Percentiles rank a stretch among this genome's conserved stretches.
phyloP scores from a whole-genome alignment of 208 protist genomes.

The Wallacemonas sp. region DNA sequence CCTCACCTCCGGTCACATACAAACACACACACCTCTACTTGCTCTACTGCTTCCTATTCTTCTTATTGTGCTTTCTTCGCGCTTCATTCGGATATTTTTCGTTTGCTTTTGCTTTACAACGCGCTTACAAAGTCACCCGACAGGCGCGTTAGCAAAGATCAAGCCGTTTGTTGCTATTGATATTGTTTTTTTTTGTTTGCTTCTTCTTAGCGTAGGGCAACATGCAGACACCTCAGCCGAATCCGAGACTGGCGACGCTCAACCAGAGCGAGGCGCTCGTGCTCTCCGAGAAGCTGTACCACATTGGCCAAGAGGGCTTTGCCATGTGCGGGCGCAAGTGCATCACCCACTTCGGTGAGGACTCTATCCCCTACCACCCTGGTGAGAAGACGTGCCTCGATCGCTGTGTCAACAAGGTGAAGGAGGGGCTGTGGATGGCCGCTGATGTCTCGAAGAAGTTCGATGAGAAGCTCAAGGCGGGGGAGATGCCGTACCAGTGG shows the following conservation, averaged over 20 bases:
- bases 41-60: no score
- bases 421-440: constrained; percentile 62
- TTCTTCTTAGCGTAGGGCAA: not conserved
- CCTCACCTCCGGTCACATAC: no score
- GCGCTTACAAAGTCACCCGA: no score
- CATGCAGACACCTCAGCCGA: constrained; percentile 69
- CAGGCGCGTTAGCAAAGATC: no score
- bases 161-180: no score
- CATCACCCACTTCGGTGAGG: constrained; percentile 79
- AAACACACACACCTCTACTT: no score
- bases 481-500: constrained; percentile 80
- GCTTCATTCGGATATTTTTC: no score
- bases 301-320: constrained; percentile 65
- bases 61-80: no score
- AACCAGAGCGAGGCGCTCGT: constrained; percentile 62
- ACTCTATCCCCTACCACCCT: constrained; percentile 79
- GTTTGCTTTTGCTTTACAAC: no score
- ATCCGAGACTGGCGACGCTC: constrained; percentile 52
- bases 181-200: constrained; percentile 3
- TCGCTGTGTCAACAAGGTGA: constrained; percentile 71
- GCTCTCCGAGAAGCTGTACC: constrained; percentile 62
- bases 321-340: constrained; percentile 53
- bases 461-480: constrained; percentile 58
- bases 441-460: constrained; percentile 64
- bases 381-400: constrained; percentile 81